A percentile compares a stretch with the other conserved stretches of the same genome.
These are phyloP conservation scores for Gorgonomyces haynaldii DNA, from an alignment of 192 early-diverging fungal genomes.

Conservation along the genomic window DNA sequence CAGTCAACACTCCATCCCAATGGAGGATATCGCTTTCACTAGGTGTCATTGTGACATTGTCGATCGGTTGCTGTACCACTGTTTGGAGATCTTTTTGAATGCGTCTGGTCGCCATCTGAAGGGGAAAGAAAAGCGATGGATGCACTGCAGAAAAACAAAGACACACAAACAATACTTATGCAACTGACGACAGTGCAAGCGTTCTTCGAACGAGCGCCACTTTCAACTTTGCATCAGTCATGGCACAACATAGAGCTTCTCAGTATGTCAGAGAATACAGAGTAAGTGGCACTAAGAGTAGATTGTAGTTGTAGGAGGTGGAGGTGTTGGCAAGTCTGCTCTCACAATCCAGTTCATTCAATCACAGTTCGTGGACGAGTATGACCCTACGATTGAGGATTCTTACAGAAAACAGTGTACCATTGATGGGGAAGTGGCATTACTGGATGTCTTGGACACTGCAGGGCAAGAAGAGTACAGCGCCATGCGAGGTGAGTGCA, in stretches of 20 bases:
- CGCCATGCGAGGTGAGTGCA: slow-evolving; percentile 27
- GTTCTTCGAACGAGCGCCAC: no score
- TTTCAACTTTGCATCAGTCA: no score
- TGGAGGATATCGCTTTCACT: slow-evolving; percentile 1
- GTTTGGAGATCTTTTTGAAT: slow-evolving; percentile 3
- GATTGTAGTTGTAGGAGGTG: slow-evolving; percentile 7
- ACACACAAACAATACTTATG: no score
- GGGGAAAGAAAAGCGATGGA: no score
- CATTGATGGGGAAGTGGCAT: slow-evolving; percentile 60
- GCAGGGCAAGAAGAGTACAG: slow-evolving; percentile 68
- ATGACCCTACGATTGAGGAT: slow-evolving; percentile 40
- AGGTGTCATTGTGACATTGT: not conserved
- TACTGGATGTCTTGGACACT: slow-evolving; percentile 74
- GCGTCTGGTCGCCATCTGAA: slow-evolving; percentile 1
- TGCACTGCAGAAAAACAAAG: no score
- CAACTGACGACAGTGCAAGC: no score
- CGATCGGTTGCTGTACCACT: not conserved
- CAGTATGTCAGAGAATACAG: slow-evolving; percentile 6
- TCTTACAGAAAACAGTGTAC: slow-evolving; percentile 65
- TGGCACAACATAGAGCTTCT: no score
- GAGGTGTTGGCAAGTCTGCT: slow-evolving; percentile 17
- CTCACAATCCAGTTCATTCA: slow-evolving; percentile 69
- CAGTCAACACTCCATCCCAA: not conserved
- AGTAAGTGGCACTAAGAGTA: no score
- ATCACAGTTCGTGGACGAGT: slow-evolving; percentile 46